Conservation (phyloP, 2,329 filamentous ascomycete genomes). For the Phymatotrichopsis omnivora region DNA sequence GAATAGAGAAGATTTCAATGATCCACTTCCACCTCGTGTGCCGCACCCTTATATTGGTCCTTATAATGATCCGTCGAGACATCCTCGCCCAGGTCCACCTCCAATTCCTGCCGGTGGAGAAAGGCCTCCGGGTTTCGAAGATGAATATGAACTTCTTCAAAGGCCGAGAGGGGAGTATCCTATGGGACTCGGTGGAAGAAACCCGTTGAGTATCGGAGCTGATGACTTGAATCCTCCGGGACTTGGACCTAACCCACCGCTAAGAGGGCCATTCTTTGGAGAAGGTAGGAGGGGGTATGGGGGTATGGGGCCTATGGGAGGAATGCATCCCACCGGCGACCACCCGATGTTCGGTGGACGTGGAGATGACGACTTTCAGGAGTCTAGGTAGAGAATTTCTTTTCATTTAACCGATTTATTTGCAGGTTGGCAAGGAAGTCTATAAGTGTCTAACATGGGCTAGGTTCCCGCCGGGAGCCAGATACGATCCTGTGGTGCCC, state of each 20-base stretch:
- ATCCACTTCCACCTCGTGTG: constrained; percentile 52
- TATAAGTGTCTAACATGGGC: constrained; percentile 31
- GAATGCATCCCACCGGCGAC: constrained; percentile 95
- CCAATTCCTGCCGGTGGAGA: constrained; percentile 64
- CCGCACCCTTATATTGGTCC: constrained; percentile 34
- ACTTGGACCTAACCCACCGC: constrained; percentile 73
- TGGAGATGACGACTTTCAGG: constrained; percentile 35
- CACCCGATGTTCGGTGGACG: constrained; percentile 69
- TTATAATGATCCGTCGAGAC: constrained; percentile 4
- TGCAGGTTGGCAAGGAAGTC: no score
- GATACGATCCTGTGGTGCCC: constrained; percentile 80
- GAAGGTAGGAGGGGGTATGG: constrained; percentile 50
- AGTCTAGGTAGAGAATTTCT: constrained; percentile 4
- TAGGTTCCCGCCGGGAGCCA: constrained; percentile 72
- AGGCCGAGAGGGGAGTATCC: constrained; percentile 45
- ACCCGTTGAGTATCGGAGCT: constrained; percentile 64
- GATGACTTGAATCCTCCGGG: constrained; percentile 81
- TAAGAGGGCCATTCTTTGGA: constrained; percentile 56
- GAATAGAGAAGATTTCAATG: constrained; percentile 37
- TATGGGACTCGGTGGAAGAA: constrained; percentile 40
- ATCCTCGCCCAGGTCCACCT: constrained; percentile 41
- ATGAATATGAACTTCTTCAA: constrained; percentile 74
- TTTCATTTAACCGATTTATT: background rate
- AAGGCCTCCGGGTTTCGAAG: constrained; percentile 81
- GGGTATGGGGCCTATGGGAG: constrained; percentile 40